Evolutionary conservation across 225 moss, liverwort and hornwort genomes (phyloP).

Genomic region (Physcomitrellopsis africana): DNA sequence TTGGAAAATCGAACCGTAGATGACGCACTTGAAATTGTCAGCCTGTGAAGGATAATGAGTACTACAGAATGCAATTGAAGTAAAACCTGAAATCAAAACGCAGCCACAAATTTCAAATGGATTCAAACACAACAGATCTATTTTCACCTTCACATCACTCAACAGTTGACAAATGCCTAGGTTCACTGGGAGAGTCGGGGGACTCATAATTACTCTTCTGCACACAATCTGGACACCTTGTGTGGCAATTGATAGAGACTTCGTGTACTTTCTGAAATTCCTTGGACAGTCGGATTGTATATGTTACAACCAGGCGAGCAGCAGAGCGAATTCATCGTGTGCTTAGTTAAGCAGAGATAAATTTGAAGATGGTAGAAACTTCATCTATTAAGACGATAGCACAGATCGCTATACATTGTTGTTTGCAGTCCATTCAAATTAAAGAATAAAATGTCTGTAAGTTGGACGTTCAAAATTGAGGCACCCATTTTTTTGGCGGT

Average conservation of each 20-base stretch:
- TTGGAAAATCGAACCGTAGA: not conserved
- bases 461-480: not conserved
- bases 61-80: not conserved
- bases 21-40: not conserved
- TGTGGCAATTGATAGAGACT: conserved; percentile 31
- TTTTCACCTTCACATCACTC: not conserved
- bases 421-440: not conserved
- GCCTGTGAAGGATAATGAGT: not conserved
- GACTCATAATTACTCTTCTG: conserved; percentile 13
- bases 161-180: not conserved
- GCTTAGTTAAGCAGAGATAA: not conserved
- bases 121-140: not conserved
- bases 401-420: not conserved
- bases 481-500: not conserved
- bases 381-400: too few relatives aligned
- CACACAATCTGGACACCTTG: conserved; percentile 8
- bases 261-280: conserved; percentile 25
- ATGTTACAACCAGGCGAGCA: not conserved
- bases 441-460: not conserved
- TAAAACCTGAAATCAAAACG: not conserved
- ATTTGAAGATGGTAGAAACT: not conserved
- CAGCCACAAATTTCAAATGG: not conserved
- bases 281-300: conserved; percentile 24
- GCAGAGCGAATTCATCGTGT: not conserved
- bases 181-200: conserved; percentile 21